A percentile compares a stretch with the other conserved stretches of the same genome.
These are phyloP conservation scores for Ogataea pilisensis DNA, from an alignment of 805 yeast genomes.

Conservation along the genomic window DNA sequence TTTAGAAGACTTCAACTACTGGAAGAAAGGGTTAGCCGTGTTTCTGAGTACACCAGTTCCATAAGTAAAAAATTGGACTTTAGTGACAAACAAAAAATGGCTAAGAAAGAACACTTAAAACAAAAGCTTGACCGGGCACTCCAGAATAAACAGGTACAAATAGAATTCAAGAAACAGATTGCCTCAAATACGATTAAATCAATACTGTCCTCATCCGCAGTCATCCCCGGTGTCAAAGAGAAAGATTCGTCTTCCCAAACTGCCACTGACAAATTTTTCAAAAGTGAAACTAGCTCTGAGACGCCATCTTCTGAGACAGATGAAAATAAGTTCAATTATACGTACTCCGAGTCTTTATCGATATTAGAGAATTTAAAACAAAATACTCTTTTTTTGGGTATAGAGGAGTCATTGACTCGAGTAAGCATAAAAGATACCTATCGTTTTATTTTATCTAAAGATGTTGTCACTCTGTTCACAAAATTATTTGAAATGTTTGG, in stretches of 20 bases:
- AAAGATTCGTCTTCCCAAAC: background rate
- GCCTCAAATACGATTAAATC: slow-evolving; percentile 16
- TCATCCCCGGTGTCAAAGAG: background rate
- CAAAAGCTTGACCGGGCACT: slow-evolving; percentile 15
- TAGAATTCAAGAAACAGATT: slow-evolving; percentile 14
- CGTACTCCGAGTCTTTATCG: background rate
- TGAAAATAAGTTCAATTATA: too few species aligned
- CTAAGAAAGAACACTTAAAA: slow-evolving; percentile 7
- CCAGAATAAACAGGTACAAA: slow-evolving; percentile 13
- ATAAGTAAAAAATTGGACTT: slow-evolving; percentile 5
- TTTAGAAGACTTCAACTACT: slow-evolving; percentile 15
- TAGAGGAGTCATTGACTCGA: slow-evolving; percentile 8
- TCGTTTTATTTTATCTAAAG: slow-evolving; percentile 12
- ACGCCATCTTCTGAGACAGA: too few species aligned
- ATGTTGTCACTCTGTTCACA: slow-evolving; percentile 7
- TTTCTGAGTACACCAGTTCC: slow-evolving; percentile 9
- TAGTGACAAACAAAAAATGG: slow-evolving; percentile 4
- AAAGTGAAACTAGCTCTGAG: too few species aligned
- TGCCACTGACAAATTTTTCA: too few species aligned
- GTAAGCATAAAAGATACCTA: slow-evolving; percentile 11
- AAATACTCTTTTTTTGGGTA: slow-evolving; percentile 8
- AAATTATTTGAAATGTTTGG: slow-evolving; percentile 7
- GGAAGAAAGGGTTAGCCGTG: slow-evolving; percentile 7
- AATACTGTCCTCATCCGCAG: slow-evolving; percentile 6
- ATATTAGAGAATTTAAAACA: slow-evolving; percentile 10